Base-by-base conservation (phyloP, 441 rosid species). In the Raphanus hybrid region DNA sequence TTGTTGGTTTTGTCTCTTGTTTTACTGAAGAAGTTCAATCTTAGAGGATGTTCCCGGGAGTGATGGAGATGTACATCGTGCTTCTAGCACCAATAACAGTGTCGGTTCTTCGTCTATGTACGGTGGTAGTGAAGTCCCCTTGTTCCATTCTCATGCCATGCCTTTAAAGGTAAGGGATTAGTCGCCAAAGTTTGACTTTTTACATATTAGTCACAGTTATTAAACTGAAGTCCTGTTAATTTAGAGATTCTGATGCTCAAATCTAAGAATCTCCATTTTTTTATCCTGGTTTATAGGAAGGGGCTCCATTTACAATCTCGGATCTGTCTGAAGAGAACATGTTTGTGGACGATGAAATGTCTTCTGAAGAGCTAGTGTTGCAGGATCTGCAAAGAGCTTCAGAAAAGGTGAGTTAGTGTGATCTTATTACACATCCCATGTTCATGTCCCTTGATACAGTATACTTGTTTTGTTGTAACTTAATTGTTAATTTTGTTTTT, bases 341-440 rank as follows among this genome's bases (percentile, higher is more conserved):
- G 76, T 11, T 75, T 79, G 39, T 16, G 75, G 72, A 1, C 5
- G 87, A 77, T 62, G 87, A 85, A 37, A 26, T 78, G 71, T 81
- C 92, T 64, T 64, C 84, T 0, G 96, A 90, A 81, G 90, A 87
- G 80, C 79, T 85, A 18, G 92, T 87, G 45, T 71, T 95, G 45
- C 87, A 81, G 80, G 96, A 93, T 68, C 87, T 96, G 65, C 90
- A 85, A 71, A 82, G 58, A 69, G 97, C 88, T 85, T 87, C 84
- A 85, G 27, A 78, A 68, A 90, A 87, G 92, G 99, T 95, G 66
- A 74, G 73, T 45, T 52, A 26, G 3, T 8, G 20, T 48, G 54
- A n/a, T 71, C 32, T 43, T 39, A 15, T 29, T 29, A 29, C 5
- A 29, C 5, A 41, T 48, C 54, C 54, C 6, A 12, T 3, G 54